Evolutionary conservation across 1,284 basidiomycete genomes (phyloP), one percentile per base, ranked within the genome.

Genomic region (Cutaneotrichosporon dermatis): DNA sequence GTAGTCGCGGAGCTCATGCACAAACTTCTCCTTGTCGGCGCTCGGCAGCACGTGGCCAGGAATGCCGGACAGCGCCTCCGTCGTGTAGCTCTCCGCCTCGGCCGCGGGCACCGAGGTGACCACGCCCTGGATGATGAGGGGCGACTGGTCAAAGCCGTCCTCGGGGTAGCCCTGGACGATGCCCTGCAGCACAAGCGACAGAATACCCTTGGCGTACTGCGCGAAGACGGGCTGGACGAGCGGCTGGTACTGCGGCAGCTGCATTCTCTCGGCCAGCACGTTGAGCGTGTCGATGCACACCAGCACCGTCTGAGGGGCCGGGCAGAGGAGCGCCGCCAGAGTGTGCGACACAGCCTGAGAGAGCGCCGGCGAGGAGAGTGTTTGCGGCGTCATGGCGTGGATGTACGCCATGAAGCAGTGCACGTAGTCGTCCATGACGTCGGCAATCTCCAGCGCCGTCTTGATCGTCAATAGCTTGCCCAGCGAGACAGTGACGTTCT

Each of bases 381-480:
- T 84, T 42, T 90, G 80, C 59, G 89, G 84, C 1, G 94, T 91
- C 1, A 84, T 80, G 54, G 87, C 83, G 15, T 51, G 39, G 46
- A 88, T 76, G 70, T 92, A 81, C 63, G 88, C 85, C 59, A 88
- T 76, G 40, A 92, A 81, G 74, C 93, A 83, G 68, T 92, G 91
- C 55, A 93, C 76, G 69, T 95, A 99, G 75, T 99, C 96, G 75
- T 99, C 96, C 69, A 99, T 80, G 40, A 97, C 96, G 79, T 95
- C 92, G 25, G 92, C 89, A 50, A 94, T 83, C 62, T 87, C 85
- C 36, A 83, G 79, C 12, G 90, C 85, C 4, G 81, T 73, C 68
- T 88, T 88, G 39, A 82, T 78, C 66, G 87, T 85, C 57, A 95
- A 74, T 42, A 92, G 67, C 51, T 80, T 75, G n/a, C 85, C 83